phyloP scores from a whole-genome alignment of 1,139 yeast genomes.

The Yamadazyma spencermartinsiae region DNA sequence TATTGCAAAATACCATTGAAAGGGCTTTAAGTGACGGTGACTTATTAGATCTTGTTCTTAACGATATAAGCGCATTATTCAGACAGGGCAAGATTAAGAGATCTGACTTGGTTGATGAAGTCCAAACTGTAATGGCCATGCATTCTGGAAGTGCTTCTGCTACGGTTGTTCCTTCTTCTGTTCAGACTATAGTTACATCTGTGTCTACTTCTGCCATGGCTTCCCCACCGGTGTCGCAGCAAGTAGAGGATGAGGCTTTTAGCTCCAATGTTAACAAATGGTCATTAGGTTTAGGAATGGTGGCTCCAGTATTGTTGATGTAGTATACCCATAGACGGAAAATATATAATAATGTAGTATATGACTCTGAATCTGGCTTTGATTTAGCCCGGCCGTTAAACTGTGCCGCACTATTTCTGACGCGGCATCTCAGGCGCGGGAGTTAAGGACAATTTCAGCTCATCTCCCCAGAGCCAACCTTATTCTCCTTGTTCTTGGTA shows the following conservation, averaged over 20 bases:
- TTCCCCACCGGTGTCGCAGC: constrained; percentile 2
- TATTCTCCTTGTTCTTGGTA: no score
- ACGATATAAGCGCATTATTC: constrained; percentile 22
- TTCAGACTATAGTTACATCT: constrained; percentile 5
- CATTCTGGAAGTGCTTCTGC: constrained; percentile 7
- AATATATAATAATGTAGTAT: not conserved
- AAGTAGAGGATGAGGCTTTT: not conserved
- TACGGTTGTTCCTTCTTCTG: constrained; percentile 7
- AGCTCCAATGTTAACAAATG: constrained; percentile 1
- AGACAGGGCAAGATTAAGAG: constrained; percentile 14
- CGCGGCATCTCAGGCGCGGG: no score
- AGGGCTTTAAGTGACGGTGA: constrained; percentile 28
- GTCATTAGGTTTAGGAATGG: constrained; percentile 1
- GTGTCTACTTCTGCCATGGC: constrained; percentile 11
- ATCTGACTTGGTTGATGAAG: constrained; percentile 18
- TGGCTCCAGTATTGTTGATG: constrained; percentile 3
- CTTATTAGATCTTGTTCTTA: constrained; percentile 25
- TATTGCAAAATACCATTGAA: constrained; percentile 25
- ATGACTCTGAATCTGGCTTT: no score
- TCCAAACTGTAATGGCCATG: constrained; percentile 5
- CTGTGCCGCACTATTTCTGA: no score
- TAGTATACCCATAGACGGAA: not conserved
- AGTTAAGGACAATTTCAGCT: no score
- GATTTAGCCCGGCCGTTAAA: not conserved
- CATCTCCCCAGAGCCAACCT: no score